A percentile compares a stretch with the other conserved stretches of the same genome.
Conservation (phyloP, 2,329 filamentous ascomycete species). For the Neonectria magnoliae region DNA sequence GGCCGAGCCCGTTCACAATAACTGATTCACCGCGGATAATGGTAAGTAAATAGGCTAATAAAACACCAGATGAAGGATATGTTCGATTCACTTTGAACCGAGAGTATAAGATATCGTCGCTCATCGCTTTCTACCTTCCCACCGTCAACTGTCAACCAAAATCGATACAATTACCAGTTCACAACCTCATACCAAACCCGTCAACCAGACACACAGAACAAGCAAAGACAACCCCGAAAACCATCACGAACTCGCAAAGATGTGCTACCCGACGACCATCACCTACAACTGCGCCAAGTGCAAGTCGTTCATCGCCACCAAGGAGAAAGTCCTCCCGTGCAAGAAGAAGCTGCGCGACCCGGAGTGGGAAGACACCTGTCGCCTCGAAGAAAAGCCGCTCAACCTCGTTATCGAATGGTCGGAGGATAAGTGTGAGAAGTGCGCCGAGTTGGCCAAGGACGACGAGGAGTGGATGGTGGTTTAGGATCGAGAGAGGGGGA, state of each 20-base stretch:
- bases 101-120: background rate
- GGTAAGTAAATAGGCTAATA: background rate
- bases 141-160: background rate
- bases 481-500: background rate
- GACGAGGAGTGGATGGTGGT: background rate
- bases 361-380: background rate
- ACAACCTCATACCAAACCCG: no score
- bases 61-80: background rate
- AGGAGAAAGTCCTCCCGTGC: background rate
- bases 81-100: background rate
- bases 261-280: background rate
- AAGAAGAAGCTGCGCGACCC: background rate
- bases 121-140: background rate
- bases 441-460: background rate
- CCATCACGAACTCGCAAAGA: background rate
- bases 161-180: no score
- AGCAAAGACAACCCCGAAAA: background rate
- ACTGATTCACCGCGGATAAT: background rate
- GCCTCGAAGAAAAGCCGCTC: background rate
- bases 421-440: background rate
- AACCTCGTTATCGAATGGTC: background rate
- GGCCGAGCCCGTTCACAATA: no score
- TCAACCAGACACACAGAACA: no score
- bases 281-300: background rate
- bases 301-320: background rate